Conservation (phyloP, 805 yeast genomes). For the Lachancea waltii region DNA sequence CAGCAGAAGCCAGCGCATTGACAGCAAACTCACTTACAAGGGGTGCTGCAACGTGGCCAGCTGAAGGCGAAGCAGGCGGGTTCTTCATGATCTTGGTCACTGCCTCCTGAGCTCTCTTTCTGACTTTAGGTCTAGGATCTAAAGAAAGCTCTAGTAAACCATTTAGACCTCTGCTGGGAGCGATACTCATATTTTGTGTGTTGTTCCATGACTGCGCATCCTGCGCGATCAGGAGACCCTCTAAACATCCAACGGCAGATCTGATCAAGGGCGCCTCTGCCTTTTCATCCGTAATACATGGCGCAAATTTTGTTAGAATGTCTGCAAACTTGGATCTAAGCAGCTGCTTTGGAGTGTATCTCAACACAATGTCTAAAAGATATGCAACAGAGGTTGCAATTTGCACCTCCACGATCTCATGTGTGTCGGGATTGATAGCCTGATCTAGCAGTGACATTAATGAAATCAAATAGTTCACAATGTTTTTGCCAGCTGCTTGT, state of each 20-base stretch:
- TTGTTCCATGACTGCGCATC: slow-evolving; percentile 74
- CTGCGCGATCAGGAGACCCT: slow-evolving; percentile 70
- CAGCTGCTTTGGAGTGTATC: slow-evolving; percentile 62
- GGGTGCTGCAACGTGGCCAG: slow-evolving; percentile 71
- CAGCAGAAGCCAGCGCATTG: slow-evolving; percentile 42
- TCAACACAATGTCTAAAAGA: slow-evolving; percentile 72
- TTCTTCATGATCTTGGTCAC: slow-evolving; percentile 54
- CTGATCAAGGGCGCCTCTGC: slow-evolving; percentile 76
- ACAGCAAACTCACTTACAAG: slow-evolving; percentile 65
- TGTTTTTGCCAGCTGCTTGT: slow-evolving; percentile 43
- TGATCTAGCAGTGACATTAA: slow-evolving; percentile 78
- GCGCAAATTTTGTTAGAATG: slow-evolving; percentile 73
- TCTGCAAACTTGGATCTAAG: slow-evolving; percentile 70
- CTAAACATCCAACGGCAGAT: slow-evolving; percentile 82
- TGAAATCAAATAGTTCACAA: slow-evolving; percentile 82
- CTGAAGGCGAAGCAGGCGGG: slow-evolving; percentile 70
- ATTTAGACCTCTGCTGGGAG: slow-evolving; percentile 73
- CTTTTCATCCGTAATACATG: slow-evolving; percentile 60
- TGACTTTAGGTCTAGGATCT: slow-evolving; percentile 90
- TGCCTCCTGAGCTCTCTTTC: slow-evolving; percentile 92
- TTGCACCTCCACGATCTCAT: slow-evolving; percentile 47
- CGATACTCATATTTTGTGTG: slow-evolving; percentile 40
- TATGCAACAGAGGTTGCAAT: slow-evolving; percentile 75
- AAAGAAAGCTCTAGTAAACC: slow-evolving; percentile 72
- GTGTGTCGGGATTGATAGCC: slow-evolving; percentile 43